Evolutionary conservation across 2,329 filamentous ascomycete species (phyloP).

Genomic region (Myrmaecium sp.): DNA sequence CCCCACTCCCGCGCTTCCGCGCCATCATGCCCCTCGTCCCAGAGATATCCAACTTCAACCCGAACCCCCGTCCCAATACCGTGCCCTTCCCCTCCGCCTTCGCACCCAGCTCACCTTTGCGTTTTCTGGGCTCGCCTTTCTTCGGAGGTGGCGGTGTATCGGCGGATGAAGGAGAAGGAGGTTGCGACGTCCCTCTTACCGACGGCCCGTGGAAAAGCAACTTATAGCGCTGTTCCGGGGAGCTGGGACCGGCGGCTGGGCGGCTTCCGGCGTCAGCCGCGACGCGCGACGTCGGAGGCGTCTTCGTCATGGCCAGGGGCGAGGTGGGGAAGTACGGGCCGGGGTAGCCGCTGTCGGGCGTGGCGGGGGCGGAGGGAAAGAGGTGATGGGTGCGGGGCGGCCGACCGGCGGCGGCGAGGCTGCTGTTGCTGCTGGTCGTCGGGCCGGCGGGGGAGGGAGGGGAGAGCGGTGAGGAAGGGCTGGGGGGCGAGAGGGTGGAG

Average conservation of each 20-base stretch:
- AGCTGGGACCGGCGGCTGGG: slow-evolving; percentile 13
- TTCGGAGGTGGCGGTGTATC: slow-evolving; percentile 5
- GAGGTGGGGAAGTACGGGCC: slow-evolving; percentile 9
- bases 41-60: slow-evolving; percentile 12
- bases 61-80: slow-evolving; percentile 1
- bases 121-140: slow-evolving; percentile 4
- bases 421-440: slow-evolving; percentile 5
- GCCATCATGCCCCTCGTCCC: slow-evolving; percentile 16
- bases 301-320: slow-evolving; percentile 5
- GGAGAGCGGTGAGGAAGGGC: slow-evolving; percentile 11
- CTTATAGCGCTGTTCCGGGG: slow-evolving; percentile 25
- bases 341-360: slow-evolving; percentile 11
- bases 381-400: too few relatives aligned
- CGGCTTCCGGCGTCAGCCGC: slow-evolving; percentile 7
- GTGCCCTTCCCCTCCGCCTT: slow-evolving; percentile 3
- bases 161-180: too few relatives aligned
- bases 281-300: slow-evolving; percentile 6
- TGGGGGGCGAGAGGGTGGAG: slow-evolving; percentile 15
- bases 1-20: too few relatives aligned
- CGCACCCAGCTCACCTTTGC: slow-evolving; percentile 1
- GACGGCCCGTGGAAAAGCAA: slow-evolving; percentile 20
- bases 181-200: too few relatives aligned
- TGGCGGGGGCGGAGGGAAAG: slow-evolving; percentile 13
- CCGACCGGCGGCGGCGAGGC: slow-evolving; percentile 2
- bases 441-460: slow-evolving; percentile 4